Evolutionary conservation across 495 filamentous ascomycete genomes (phyloP).

Genomic region (Tuber calosporum): DNA sequence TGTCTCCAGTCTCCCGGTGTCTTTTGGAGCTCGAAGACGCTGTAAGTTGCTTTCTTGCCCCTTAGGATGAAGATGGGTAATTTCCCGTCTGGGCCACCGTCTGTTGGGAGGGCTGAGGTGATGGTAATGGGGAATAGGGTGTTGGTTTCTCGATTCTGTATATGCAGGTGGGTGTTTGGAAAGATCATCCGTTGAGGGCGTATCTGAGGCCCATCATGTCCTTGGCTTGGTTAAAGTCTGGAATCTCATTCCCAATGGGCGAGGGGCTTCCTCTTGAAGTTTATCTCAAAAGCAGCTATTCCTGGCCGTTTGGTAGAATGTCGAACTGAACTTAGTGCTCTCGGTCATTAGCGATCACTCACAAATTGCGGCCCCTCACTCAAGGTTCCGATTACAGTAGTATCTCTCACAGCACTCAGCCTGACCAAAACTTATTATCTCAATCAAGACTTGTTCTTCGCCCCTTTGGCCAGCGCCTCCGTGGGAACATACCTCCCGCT

Average conservation of each 20-base stretch:
- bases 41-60: constrained; percentile 45
- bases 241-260: constrained; percentile 42
- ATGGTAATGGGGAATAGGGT: constrained; percentile 68
- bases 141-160: constrained; percentile 25
- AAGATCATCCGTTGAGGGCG: constrained; percentile 50
- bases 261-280: constrained; percentile 49
- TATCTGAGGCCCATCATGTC: constrained; percentile 48
- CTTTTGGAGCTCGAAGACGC: constrained; percentile 46
- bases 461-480: constrained; percentile 35
- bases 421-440: constrained; percentile 40
- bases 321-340: constrained; percentile 54
- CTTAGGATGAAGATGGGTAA: constrained; percentile 47
- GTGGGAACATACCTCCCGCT: constrained; percentile 35
- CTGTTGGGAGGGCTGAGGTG: constrained; percentile 47
- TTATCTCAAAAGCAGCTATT: constrained; percentile 46
- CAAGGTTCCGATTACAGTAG: constrained; percentile 41
- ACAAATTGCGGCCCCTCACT: background rate
- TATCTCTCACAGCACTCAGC: constrained; percentile 45
- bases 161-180: background rate
- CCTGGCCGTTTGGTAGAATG: constrained; percentile 50
- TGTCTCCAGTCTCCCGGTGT: constrained; percentile 43
- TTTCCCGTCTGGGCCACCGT: constrained; percentile 49
- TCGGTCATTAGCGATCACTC: background rate
- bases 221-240: constrained; percentile 38
- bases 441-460: constrained; percentile 35